These are phyloP conservation scores for Scheffersomyces lignicola DNA, from an alignment of 1,139 yeast species.

Conservation along the genomic window DNA sequence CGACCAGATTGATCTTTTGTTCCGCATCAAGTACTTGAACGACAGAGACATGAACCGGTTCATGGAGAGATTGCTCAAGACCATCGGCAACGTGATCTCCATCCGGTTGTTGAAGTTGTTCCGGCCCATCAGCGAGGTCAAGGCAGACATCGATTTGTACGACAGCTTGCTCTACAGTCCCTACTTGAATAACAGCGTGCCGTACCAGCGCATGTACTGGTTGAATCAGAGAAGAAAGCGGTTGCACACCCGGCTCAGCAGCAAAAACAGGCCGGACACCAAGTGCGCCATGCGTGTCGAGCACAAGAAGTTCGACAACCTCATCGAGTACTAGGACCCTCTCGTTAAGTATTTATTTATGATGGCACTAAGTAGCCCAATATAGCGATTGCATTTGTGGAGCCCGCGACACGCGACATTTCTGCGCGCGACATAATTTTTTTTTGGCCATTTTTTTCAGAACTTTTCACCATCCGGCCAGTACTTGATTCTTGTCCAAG, in stretches of 20 bases:
- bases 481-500: no score
- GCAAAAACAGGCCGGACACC: slow-evolving; percentile 1
- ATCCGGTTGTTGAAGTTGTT: slow-evolving; percentile 25
- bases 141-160: slow-evolving; percentile 7
- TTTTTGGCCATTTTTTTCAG: no score
- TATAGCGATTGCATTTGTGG: no score
- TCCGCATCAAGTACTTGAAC: slow-evolving; percentile 35
- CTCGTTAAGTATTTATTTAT: no score
- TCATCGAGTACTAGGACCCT: slow-evolving; percentile 5
- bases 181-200: slow-evolving; percentile 16
- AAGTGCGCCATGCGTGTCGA: slow-evolving; percentile 6
- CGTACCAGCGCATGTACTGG: slow-evolving; percentile 38
- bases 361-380: no score
- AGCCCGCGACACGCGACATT: no score
- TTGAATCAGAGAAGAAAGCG: slow-evolving; percentile 13
- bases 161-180: slow-evolving; percentile 35
- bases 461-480: no score
- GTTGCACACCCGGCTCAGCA: not conserved
- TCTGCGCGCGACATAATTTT: no score
- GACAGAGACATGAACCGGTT: slow-evolving; percentile 26
- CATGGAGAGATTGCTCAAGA: slow-evolving; percentile 24
- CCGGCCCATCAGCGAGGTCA: slow-evolving; percentile 14
- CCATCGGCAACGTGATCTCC: slow-evolving; percentile 28
- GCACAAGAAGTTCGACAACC: slow-evolving; percentile 6
- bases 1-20: slow-evolving; percentile 40